Conservation (phyloP, 2,329 filamentous ascomycete genomes). For the Sporothrix phasma region DNA sequence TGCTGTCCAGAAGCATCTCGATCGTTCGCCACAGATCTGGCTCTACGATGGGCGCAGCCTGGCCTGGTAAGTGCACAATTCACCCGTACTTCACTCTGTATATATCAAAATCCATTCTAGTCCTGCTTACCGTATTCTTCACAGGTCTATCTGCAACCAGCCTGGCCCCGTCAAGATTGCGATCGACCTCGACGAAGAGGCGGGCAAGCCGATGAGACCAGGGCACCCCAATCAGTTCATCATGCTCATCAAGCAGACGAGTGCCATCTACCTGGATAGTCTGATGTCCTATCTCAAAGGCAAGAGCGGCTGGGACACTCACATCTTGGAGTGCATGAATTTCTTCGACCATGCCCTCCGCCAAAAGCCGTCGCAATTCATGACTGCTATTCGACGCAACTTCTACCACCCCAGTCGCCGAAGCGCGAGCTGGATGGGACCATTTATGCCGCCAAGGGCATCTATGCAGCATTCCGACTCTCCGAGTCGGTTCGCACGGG, state of each 20-base stretch:
- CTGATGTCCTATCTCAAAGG: slow-evolving; percentile 58
- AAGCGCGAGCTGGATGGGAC: slow-evolving; percentile 45
- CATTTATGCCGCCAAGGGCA: slow-evolving; percentile 70
- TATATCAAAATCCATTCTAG: background rate
- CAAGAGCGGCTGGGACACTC: slow-evolving; percentile 49
- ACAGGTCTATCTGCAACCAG: slow-evolving; percentile 31
- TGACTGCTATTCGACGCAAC: slow-evolving; percentile 66
- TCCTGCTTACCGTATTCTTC: background rate
- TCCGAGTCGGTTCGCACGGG: slow-evolving; percentile 42
- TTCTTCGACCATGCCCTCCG: slow-evolving; percentile 87
- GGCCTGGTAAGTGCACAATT: slow-evolving; percentile 58
- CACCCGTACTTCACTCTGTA: slow-evolving; percentile 14
- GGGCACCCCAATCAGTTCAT: slow-evolving; percentile 41
- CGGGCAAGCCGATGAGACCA: slow-evolving; percentile 25
- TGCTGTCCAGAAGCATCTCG: slow-evolving; percentile 45
- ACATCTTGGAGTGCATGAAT: slow-evolving; percentile 67
- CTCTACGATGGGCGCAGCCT: slow-evolving; percentile 78
- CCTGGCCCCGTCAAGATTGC: slow-evolving; percentile 40
- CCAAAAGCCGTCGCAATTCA: slow-evolving; percentile 58
- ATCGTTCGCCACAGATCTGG: slow-evolving; percentile 41
- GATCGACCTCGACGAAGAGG: slow-evolving; percentile 65
- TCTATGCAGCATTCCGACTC: slow-evolving; percentile 76
- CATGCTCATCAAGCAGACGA: slow-evolving; percentile 54
- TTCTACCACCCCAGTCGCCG: slow-evolving; percentile 57
- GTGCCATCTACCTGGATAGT: slow-evolving; percentile 55